phyloP scores from a whole-genome alignment of 2,329 filamentous ascomycete species.

The Exophiala lecanii-corni region DNA sequence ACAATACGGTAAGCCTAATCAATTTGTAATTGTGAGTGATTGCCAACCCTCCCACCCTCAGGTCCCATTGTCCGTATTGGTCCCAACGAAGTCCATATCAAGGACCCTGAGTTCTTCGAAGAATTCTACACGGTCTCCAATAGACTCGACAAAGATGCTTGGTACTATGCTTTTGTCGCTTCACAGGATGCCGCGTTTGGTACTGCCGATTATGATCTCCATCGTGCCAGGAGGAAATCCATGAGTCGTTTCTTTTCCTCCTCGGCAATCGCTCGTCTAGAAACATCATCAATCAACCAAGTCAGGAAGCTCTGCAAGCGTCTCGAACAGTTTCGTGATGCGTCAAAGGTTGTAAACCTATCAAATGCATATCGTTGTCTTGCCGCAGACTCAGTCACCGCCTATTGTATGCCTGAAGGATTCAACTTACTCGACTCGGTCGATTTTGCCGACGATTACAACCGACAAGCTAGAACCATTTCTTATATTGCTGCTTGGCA shows the following conservation, averaged over 20 bases:
- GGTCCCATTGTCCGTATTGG: conserved; percentile 25
- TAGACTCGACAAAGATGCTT: conserved; percentile 22
- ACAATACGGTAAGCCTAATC: conserved; percentile 32
- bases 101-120: conserved; percentile 26
- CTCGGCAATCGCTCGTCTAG: conserved; percentile 19
- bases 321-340: conserved; percentile 15
- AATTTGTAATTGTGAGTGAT: background rate
- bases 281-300: conserved; percentile 17
- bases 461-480: conserved; percentile 18
- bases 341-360: conserved; percentile 21
- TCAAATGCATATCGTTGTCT: conserved; percentile 24
- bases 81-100: conserved; percentile 24
- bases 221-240: conserved; percentile 31
- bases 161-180: conserved; percentile 24
- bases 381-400: conserved; percentile 24
- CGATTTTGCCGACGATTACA: conserved; percentile 25
- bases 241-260: conserved; percentile 36
- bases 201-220: conserved; percentile 30
- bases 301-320: conserved; percentile 22
- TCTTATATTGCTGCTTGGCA: conserved; percentile 23
- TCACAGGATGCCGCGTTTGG: conserved; percentile 32
- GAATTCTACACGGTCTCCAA: conserved; percentile 22
- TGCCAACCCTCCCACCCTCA: conserved; percentile 30
- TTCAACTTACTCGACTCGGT: conserved; percentile 22
- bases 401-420: conserved; percentile 23